A percentile compares a stretch with the other conserved stretches of the same genome.
These are phyloP conservation scores for Fomitopsis betulina DNA, from an alignment of 1,284 basidiomycete species.

Conservation along the genomic window DNA sequence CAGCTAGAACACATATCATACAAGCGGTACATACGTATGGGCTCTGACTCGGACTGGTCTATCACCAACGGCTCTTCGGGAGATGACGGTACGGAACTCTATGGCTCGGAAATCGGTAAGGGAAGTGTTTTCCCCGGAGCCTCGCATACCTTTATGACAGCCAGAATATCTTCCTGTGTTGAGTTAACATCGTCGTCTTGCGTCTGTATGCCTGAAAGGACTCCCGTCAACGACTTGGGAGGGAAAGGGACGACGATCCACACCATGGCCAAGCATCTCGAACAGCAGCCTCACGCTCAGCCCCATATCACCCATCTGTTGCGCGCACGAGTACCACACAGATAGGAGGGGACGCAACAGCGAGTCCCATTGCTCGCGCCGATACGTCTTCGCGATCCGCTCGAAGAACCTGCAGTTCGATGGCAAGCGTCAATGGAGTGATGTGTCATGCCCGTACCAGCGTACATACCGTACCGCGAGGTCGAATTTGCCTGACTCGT, in stretches of 20 bases:
- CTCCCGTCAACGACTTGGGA: not conserved
- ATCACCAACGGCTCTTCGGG: conserved; percentile 53
- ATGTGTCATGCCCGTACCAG: not conserved
- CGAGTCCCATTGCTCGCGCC: conserved; percentile 72
- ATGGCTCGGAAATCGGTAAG: not conserved
- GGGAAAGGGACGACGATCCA: conserved; percentile 11
- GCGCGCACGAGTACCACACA: conserved; percentile 79
- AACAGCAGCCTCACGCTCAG: conserved; percentile 67
- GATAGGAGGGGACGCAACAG: conserved; percentile 69
- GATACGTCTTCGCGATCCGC: conserved; percentile 80
- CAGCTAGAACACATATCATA: conserved; percentile 3
- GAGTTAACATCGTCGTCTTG: conserved; percentile 42
- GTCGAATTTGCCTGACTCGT: conserved; percentile 71
- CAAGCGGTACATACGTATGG: conserved; percentile 49
- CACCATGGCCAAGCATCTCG: conserved; percentile 80
- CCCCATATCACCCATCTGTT: conserved; percentile 71
- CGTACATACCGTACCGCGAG: conserved; percentile 73
- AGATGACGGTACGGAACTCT: conserved; percentile 66
- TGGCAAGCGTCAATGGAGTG: not conserved
- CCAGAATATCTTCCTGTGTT: conserved; percentile 62
- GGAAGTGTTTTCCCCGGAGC: not conserved
- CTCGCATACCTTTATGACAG: conserved; percentile 55
- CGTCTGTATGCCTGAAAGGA: conserved; percentile 17
- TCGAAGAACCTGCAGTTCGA: conserved; percentile 70
- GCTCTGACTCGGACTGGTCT: conserved; percentile 56